A percentile compares a stretch with the other conserved stretches of the same genome.
Conservation (phyloP, 176 grass and related monocot genomes). For the Stipa capillata region DNA sequence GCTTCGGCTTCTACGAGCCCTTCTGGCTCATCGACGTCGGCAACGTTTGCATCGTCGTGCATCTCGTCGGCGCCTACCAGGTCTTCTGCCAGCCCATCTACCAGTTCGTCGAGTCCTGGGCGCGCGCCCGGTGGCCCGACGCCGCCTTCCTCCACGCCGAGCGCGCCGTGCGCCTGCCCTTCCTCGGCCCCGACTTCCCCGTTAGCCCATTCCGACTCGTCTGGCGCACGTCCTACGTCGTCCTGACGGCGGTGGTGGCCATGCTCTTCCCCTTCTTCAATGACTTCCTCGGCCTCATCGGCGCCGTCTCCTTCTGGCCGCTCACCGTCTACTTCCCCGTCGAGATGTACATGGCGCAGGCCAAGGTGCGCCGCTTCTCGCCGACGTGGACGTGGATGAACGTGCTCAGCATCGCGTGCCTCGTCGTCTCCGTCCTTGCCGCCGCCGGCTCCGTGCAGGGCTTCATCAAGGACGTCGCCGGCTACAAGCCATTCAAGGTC, state of each 20-base stretch:
- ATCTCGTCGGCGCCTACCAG: conserved; percentile 96
- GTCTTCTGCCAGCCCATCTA: conserved; percentile 90
- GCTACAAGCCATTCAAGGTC: conserved; percentile 55
- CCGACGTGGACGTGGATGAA: conserved; percentile 68
- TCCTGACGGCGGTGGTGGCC: conserved; percentile 46
- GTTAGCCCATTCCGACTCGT: conserved; percentile 54
- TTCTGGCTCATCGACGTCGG: conserved; percentile 95
- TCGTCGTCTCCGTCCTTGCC: conserved; percentile 59
- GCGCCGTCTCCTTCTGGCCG: conserved; percentile 86
- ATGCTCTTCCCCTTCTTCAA: conserved; percentile 97
- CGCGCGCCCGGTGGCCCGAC: conserved; percentile 32
- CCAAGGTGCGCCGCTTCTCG: conserved; percentile 48
- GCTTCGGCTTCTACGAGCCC: conserved; percentile 93
- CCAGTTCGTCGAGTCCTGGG: conserved; percentile 55
- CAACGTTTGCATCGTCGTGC: conserved; percentile 78
- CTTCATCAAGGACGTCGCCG: conserved; percentile 38
- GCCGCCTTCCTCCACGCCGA: conserved; percentile 41
- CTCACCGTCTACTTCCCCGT: conserved; percentile 91
- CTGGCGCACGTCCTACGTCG: conserved; percentile 61
- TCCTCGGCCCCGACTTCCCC: conserved; percentile 27
- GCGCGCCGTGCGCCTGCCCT: conserved; percentile 15
- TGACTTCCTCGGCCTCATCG: conserved; percentile 77
- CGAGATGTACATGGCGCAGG: conserved; percentile 81
- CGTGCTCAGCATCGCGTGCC: conserved; percentile 45
- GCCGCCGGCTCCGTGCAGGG: conserved; percentile 64